Base-by-base conservation (phyloP, 768 basidiomycete species). In the Pholiota molesta region DNA sequence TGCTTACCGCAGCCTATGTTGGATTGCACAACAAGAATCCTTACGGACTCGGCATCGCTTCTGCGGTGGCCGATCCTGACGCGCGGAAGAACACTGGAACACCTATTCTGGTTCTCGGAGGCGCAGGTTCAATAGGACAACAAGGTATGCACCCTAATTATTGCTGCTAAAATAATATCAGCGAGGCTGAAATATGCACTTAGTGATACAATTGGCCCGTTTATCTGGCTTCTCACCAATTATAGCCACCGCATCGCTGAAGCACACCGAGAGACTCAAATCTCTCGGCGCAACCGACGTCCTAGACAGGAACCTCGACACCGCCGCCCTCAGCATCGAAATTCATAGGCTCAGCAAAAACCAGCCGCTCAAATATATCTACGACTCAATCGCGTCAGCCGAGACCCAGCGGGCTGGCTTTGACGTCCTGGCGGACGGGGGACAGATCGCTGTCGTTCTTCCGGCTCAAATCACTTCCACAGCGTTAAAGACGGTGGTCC, bases 41-140 rank as follows among this genome's bases (percentile, higher is more conserved):
- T 5, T 53, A 71, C 44, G 60, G 61, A n/a, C 28, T 59, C 7
- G 55, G 59, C 7, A 11, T 60, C 10, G 33, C 33, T 53, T 26
- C 55, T 11, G 51, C 63, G 13, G 16, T 60, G 28, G 19, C 74
- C 28, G 65, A 72, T 17, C 74, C 42, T 58, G 62, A 14, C 9
- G n/a, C 42, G 21, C 19, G 21, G 49, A 80, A 77, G 47, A 82
- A 83, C 65, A 71, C 71, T 47, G 80, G 75, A 5, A 75, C 76
- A 59, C 77, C 83, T 1, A 76, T 84, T 39, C 57, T 86, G 31
- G 75, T 85, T 59, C 68, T 82, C 21, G 83, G 83, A 28, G 83
- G 83, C 3, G 67, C 76, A 17, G 77, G 78, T 44, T 82, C 81
- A 35, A 79, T 83, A 4, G 83, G 83, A 47, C 81, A 83, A 74